These are phyloP conservation scores for Jacaranda copaia DNA, from an alignment of 257 asterid genomes.

Conservation along the genomic window DNA sequence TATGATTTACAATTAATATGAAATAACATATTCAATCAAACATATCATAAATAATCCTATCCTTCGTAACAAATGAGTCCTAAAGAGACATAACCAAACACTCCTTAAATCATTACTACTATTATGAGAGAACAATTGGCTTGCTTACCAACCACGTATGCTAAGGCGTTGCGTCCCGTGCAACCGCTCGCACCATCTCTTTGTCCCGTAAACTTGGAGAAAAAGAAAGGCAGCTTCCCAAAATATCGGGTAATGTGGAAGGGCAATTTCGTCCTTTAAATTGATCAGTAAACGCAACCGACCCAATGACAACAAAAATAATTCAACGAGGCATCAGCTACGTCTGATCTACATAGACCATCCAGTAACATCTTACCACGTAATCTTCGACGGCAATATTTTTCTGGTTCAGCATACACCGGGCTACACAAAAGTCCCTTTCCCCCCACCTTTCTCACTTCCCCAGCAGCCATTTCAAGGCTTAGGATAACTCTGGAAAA, in stretches of 20 bases:
- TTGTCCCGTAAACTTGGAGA: conserved; percentile 42
- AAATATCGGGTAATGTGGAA: conserved; percentile 16
- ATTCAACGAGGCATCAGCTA: not conserved
- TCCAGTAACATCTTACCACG: conserved; percentile 28
- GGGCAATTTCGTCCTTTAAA: conserved; percentile 13
- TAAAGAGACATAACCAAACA: too few species aligned
- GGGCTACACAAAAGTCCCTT: not conserved
- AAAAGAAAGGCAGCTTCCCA: conserved; percentile 37
- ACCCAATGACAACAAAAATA: not conserved
- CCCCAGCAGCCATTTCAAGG: conserved; percentile 4
- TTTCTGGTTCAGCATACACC: conserved; percentile 31
- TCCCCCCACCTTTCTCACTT: not conserved
- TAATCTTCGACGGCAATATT: conserved; percentile 18
- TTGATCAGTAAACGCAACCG: not conserved
- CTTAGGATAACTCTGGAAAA: not conserved
- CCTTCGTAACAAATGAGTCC: too few species aligned
- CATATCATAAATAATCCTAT: too few species aligned
- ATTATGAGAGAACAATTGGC: too few species aligned
- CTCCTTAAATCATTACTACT: too few species aligned
- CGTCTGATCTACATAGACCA: conserved; percentile 7
- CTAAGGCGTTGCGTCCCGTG: conserved; percentile 20
- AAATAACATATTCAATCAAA: too few species aligned
- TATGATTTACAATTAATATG: too few species aligned
- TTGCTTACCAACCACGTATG: conserved; percentile 18
- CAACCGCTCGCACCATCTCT: conserved; percentile 33